Conservation (phyloP, 2,329 filamentous ascomycete genomes). For the Ceratocystis ficicola region DNA sequence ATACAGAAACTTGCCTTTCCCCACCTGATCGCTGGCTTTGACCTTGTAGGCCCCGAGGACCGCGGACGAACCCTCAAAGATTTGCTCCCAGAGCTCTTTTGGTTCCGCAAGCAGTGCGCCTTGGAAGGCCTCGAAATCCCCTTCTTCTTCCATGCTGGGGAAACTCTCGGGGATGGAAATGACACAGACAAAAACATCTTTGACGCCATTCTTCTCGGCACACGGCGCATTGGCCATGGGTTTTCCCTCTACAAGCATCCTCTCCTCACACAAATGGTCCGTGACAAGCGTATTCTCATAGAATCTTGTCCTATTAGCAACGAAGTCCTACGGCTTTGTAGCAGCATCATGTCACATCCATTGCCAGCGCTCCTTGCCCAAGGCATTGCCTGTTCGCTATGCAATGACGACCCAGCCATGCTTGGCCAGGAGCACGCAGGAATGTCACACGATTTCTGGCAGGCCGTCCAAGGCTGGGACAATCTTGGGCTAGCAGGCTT, state of each 20-base stretch:
- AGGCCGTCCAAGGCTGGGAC: constrained; percentile 80
- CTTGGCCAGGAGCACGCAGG: constrained; percentile 71
- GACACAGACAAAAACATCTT: constrained; percentile 71
- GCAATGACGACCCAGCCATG: constrained; percentile 85
- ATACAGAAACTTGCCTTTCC: constrained; percentile 67
- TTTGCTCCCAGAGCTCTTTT: constrained; percentile 74
- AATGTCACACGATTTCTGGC: constrained; percentile 90
- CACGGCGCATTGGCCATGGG: constrained; percentile 77
- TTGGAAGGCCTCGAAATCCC: constrained; percentile 70
- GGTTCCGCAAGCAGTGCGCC: constrained; percentile 79
- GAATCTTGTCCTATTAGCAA: constrained; percentile 89
- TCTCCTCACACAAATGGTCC: constrained; percentile 74
- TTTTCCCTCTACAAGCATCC: constrained; percentile 88
- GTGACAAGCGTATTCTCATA: constrained; percentile 74
- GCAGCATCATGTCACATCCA: constrained; percentile 64
- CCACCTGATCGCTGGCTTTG: constrained; percentile 71
- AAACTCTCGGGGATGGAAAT: constrained; percentile 65
- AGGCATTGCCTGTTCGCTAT: constrained; percentile 71
- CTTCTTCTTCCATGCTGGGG: constrained; percentile 92
- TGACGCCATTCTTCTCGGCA: constrained; percentile 76
- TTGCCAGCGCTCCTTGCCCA: constrained; percentile 73
- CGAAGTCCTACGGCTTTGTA: constrained; percentile 69
- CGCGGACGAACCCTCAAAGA: constrained; percentile 62
- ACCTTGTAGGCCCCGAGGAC: constrained; percentile 83
- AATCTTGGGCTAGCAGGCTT: constrained; percentile 81